Evolutionary conservation across 1,284 basidiomycete species (phyloP), one percentile per base, ranked within the genome.

Genomic region (Malassezia yamatoensis): DNA sequence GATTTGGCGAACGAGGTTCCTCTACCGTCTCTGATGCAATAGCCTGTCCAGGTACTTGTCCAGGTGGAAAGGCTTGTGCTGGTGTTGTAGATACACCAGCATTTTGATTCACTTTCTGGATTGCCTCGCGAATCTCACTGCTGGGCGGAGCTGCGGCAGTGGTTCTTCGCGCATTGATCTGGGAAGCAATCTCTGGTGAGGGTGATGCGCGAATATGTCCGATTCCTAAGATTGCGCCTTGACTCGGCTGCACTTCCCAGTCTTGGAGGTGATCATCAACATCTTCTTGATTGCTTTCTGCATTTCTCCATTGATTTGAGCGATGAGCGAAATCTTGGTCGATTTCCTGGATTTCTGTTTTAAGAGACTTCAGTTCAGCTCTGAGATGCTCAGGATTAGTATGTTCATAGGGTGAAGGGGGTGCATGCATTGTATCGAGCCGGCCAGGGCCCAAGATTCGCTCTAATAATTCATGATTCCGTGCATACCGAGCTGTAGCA

Each of bases 401-500:
- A 5, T 53, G 40, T 1, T 63, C 56, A 38, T 72, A 72, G n/a
- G 64, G 61, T 33, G 66, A 66, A 1, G 63, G 56, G 0, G 70
- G 63, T 2, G 67, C 61, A 13, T 51, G 44, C 29, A 70, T 55
- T 33, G 58, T 61, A 44, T 71, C 68, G 21, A 74, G 64, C 36
- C 67, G 52, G 32, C 66, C 53, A 9, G 69, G 64, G 37, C 71
- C 72, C 41, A 74, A 68, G 21, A 74, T 48, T 42, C 58, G 56
- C n/a, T 62, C 63, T 32, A 74, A 51, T 18, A 70, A 58, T 42
- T 68, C 67, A 59, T 74, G 72, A 42, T 72, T 68, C 46, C 59
- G 59, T n/a, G 62, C 64, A 51, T 70, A 74, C 15, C 72, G 48
- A 0, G 70, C 69, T 2, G 64, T 62, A 21, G 69, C 64, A 8